A percentile compares a stretch with the other conserved stretches of the same genome.
phyloP scores from a whole-genome alignment of 2,329 filamentous ascomycete genomes.

The Colletotrichum aenigma region DNA sequence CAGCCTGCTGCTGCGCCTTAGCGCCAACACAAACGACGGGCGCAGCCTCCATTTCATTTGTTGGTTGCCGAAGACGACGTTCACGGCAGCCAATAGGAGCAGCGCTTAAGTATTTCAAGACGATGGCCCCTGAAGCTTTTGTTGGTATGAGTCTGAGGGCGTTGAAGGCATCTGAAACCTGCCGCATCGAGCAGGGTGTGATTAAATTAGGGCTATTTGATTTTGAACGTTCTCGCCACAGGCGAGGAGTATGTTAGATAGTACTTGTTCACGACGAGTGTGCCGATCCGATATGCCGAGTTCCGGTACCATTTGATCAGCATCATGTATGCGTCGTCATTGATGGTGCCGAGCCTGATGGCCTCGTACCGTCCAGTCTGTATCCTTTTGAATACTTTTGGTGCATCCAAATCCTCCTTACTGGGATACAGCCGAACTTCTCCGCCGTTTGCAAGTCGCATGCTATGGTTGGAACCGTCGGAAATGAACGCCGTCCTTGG shows the following conservation, averaged over 20 bases:
- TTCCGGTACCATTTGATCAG: conserved; percentile 4
- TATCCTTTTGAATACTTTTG: not conserved
- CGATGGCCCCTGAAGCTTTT: not conserved
- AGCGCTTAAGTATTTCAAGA: not conserved
- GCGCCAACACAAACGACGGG: not conserved
- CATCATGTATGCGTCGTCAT: not conserved
- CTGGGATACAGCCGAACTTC: not conserved
- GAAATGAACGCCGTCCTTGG: not conserved
- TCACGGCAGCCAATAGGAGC: not conserved
- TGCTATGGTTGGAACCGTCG: not conserved
- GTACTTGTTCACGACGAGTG: not conserved
- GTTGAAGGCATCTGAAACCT: not conserved
- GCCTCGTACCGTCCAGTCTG: conserved; percentile 1
- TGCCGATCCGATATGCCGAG: not conserved
- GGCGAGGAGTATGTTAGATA: not conserved
- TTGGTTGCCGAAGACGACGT: not conserved
- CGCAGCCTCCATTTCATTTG: not conserved
- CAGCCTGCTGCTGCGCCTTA: not conserved
- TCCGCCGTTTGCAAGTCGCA: not conserved
- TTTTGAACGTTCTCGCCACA: not conserved
- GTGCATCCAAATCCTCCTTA: not conserved
- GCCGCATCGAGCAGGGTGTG: not conserved
- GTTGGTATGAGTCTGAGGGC: not conserved
- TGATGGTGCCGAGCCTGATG: not conserved
- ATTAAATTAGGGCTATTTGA: not conserved